A percentile compares a stretch with the other conserved stretches of the same genome.
Evolutionary conservation across 805 yeast genomes (phyloP).

Genomic region (Cyberlindnera amylophila): DNA sequence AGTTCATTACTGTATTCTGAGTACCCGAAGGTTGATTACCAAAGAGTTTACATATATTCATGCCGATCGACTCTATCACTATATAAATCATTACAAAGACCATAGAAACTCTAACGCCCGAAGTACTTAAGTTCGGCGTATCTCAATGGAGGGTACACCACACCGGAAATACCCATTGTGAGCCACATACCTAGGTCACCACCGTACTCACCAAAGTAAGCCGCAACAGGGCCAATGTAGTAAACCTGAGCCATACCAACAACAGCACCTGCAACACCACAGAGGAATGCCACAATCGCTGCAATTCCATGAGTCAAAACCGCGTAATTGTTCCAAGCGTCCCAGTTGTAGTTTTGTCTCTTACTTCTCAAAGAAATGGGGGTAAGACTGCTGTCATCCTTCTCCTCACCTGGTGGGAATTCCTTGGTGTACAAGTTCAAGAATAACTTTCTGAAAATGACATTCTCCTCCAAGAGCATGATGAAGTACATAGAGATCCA

Average conservation of each 20-base stretch:
- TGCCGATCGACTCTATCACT: too few species aligned
- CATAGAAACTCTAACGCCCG: conserved; percentile 34
- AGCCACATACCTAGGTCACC: conserved; percentile 85
- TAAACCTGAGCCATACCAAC: conserved; percentile 87
- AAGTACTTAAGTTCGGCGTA: conserved; percentile 57
- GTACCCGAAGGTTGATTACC: too few species aligned
- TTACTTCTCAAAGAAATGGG: conserved; percentile 20
- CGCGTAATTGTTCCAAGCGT: conserved; percentile 61
- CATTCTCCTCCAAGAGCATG: conserved; percentile 68
- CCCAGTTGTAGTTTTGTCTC: conserved; percentile 61
- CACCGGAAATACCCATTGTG: conserved; percentile 64
- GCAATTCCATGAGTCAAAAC: conserved; percentile 70
- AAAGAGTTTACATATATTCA: too few species aligned
- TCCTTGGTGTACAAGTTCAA: conserved; percentile 42
- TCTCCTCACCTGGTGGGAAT: conserved; percentile 28
- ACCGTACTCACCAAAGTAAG: conserved; percentile 56
- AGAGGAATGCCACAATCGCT: conserved; percentile 57
- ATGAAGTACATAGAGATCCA: conserved; percentile 82
- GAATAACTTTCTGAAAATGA: conserved; percentile 55
- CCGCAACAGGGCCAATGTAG: conserved; percentile 75
- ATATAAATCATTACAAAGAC: too few species aligned
- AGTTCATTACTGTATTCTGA: too few species aligned
- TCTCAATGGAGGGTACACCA: conserved; percentile 62
- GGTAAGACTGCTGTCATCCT: neutral
- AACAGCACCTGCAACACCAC: conserved; percentile 79